Evolutionary conservation across 2,329 filamentous ascomycete genomes (phyloP).

Genomic region (Aureobasidium melanogenum): DNA sequence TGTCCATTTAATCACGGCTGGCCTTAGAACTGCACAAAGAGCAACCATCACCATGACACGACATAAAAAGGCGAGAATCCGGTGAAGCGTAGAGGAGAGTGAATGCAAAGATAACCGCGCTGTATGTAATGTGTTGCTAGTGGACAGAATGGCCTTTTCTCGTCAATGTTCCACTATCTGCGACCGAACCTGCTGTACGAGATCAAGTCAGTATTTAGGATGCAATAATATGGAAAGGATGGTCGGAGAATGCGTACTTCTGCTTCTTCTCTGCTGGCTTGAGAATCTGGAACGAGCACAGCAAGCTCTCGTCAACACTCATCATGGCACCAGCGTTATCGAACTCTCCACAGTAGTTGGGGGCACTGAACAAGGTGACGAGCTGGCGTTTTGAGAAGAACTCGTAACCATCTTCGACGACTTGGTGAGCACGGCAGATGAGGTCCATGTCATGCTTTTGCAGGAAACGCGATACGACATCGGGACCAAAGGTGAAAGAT

Average conservation of each 20-base stretch:
- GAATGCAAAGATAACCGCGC: conserved; percentile 11
- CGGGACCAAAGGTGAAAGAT: conserved; percentile 95
- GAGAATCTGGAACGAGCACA: conserved; percentile 99
- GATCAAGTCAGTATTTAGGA: conserved; percentile 7
- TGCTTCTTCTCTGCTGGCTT: conserved; percentile 99
- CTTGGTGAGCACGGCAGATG: conserved; percentile 96
- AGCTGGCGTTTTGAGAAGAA: conserved; percentile 99
- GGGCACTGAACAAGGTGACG: conserved; percentile 93
- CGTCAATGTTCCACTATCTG: conserved; percentile 13
- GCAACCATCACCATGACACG: conserved; percentile 9
- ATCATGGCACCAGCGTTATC: conserved; percentile 99
- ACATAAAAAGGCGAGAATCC: neutral
- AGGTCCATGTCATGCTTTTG: conserved; percentile 99
- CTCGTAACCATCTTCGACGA: conserved; percentile 98
- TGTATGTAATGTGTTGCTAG: conserved; percentile 9
- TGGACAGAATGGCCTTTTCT: conserved; percentile 8
- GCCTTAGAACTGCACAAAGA: conserved; percentile 1
- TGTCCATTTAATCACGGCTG: neutral
- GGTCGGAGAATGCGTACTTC: conserved; percentile 64
- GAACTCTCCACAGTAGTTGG: conserved; percentile 99
- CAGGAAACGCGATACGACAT: conserved; percentile 93
- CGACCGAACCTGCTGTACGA: conserved; percentile 15
- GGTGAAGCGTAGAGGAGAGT: conserved; percentile 1
- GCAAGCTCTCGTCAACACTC: conserved; percentile 96
- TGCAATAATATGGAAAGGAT: neutral